Percentiles rank a stretch among this genome's conserved stretches.
Conservation (phyloP, 306 rosid genomes). For the Cicer judaicum region DNA sequence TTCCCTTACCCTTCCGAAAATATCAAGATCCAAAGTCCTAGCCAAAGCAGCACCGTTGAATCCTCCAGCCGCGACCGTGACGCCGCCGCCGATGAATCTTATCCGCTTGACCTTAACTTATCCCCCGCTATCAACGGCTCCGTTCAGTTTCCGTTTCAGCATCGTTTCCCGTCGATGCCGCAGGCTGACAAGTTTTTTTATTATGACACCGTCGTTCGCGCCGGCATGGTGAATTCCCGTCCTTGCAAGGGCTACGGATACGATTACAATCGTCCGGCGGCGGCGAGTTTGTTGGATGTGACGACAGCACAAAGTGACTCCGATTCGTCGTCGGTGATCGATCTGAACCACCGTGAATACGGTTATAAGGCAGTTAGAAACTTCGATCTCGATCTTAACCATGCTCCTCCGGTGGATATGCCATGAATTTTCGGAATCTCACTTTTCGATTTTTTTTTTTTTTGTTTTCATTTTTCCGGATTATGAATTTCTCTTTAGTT, state of each 20-base stretch:
- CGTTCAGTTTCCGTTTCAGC: slow-evolving; percentile 67
- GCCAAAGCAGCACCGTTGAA: slow-evolving; percentile 97
- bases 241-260: slow-evolving; percentile 37
- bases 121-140: slow-evolving; percentile 41
- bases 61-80: slow-evolving; percentile 74
- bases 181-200: slow-evolving; percentile 48
- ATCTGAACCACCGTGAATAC: slow-evolving; percentile 52
- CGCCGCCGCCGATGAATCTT: slow-evolving; percentile 74
- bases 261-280: slow-evolving; percentile 27
- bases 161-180: slow-evolving; percentile 46
- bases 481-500: slow-evolving; percentile 43
- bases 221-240: slow-evolving; percentile 49
- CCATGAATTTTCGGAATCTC: slow-evolving; percentile 29
- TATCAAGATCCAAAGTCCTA: slow-evolving; percentile 62
- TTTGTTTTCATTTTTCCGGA: slow-evolving; percentile 14
- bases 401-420: slow-evolving; percentile 56
- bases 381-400: slow-evolving; percentile 64
- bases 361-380: slow-evolving; percentile 15
- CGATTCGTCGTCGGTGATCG: slow-evolving; percentile 71
- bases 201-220: slow-evolving; percentile 56
- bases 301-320: slow-evolving; percentile 59
- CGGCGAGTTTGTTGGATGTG: slow-evolving; percentile 39
- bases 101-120: slow-evolving; percentile 71
- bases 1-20: slow-evolving; percentile 57
- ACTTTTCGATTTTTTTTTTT: background rate